Percentiles rank a stretch among this genome's conserved stretches.
Conservation (phyloP, 106 monocot genomes). For the Chionographis japonica region DNA sequence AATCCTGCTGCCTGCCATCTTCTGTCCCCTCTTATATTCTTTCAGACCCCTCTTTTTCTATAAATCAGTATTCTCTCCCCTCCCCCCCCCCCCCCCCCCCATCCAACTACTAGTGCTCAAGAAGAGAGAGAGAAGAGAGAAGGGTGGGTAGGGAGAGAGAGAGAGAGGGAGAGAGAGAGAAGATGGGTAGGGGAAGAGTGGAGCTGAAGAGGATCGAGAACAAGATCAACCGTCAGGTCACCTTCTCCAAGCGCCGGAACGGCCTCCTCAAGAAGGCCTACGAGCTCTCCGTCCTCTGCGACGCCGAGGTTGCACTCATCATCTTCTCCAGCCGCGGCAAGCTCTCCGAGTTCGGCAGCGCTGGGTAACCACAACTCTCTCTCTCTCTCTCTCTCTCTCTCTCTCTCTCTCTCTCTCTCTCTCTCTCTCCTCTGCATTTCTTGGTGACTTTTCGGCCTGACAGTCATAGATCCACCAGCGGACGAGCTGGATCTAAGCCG, state of each 20-base stretch:
- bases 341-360: conserved; percentile 65
- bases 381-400: background rate
- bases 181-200: conserved; percentile 43
- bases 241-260: conserved; percentile 67
- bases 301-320: conserved; percentile 69
- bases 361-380: conserved; percentile 13
- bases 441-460: too few relatives aligned
- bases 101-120: too few relatives aligned
- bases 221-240: conserved; percentile 57
- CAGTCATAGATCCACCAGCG: too few relatives aligned
- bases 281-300: conserved; percentile 68
- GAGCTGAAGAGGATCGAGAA: conserved; percentile 54
- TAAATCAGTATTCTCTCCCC: too few relatives aligned
- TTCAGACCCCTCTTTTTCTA: too few relatives aligned
- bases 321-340: conserved; percentile 76
- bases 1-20: too few relatives aligned
- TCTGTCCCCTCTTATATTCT: too few relatives aligned
- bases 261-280: conserved; percentile 77
- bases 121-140: background rate
- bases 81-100: too few relatives aligned
- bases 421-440: background rate
- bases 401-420: background rate
- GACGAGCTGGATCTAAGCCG: too few relatives aligned
- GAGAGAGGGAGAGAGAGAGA: conserved; percentile 5
- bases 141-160: background rate